These are phyloP conservation scores for Pseudogymnoascus destructans DNA, from an alignment of 2,329 filamentous ascomycete species.

Conservation along the genomic window DNA sequence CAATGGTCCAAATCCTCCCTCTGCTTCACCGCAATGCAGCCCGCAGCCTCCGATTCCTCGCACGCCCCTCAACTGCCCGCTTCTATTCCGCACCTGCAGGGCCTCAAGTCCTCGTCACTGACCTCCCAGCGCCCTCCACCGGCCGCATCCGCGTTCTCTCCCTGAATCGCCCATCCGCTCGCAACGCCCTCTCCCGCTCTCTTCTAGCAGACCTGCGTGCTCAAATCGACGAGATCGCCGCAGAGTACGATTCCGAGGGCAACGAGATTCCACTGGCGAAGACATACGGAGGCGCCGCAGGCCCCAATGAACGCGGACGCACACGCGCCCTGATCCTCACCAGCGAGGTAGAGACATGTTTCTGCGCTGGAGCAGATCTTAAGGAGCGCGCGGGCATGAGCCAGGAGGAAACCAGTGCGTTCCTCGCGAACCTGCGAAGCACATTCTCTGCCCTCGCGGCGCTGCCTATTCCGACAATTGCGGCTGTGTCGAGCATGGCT, in stretches of 20 bases:
- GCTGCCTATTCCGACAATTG: constrained; percentile 81
- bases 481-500: constrained; percentile 71
- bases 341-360: constrained; percentile 72
- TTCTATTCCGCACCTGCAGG: constrained; percentile 4
- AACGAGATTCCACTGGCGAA: constrained; percentile 34
- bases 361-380: constrained; percentile 89
- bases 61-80: neutral
- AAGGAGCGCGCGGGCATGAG: constrained; percentile 75
- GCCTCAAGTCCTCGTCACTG: constrained; percentile 5
- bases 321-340: constrained; percentile 76
- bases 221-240: constrained; percentile 60
- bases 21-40: neutral
- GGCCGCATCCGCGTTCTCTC: constrained; percentile 82
- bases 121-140: constrained; percentile 62
- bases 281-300: constrained; percentile 34
- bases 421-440: constrained; percentile 61
- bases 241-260: constrained; percentile 43
- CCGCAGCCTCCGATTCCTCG: constrained; percentile 7
- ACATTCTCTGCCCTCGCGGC: constrained; percentile 62
- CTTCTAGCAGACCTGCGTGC: constrained; percentile 59
- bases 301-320: constrained; percentile 35
- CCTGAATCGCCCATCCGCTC: constrained; percentile 69
- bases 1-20: neutral
- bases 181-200: constrained; percentile 79
- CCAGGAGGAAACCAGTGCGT: constrained; percentile 65